Evolutionary conservation across 2,329 filamentous ascomycete genomes (phyloP), one percentile per base, ranked within the genome.

Genomic region (Claviceps sorghi): DNA sequence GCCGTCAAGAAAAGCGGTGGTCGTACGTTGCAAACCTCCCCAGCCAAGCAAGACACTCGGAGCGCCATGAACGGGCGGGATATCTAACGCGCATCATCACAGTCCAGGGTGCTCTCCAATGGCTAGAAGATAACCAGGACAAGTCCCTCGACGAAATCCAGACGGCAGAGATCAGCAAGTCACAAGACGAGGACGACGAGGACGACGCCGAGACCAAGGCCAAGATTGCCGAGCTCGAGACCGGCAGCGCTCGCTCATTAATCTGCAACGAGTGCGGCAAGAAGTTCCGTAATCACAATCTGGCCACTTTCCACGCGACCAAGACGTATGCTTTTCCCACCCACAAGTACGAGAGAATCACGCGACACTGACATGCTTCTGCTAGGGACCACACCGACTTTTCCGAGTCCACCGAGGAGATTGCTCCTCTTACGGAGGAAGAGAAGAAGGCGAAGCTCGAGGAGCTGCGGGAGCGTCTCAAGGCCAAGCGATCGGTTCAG

Each of bases 241-340:
- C 79, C 1, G 87, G 84, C 54, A 80, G 84, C 61, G 73, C 79
- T 52, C 79, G 82, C 62, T 95, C 88, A 48, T 80, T 97, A 52
- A 78, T 94, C 49, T 98, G 93, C 77, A 93, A 95, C 58, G 91
- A 96, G 53, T 98, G 93, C 64, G 85, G 86, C 64, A 96, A 95
- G 76, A 85, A 82, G 65, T 94, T 98, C 69, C 79, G 87, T 59
- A 88, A 81, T 62, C 80, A 84, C 58, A 82, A 82, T 29, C 80
- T 91, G 58, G 93, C 90, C 10, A 84, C 91, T 61, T 95, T 88
- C 65, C 93, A 98, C 65, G 93, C 89, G 34, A 81, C 81, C 62
- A 95, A 95, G 72, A 91, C 88, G 72, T 84, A 65, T 56, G 78
- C 9, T 21, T 26, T 17, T 17, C 5, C 15, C 15, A 2, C 42